Base-by-base conservation (phyloP, 257 asterid species). In the Capsicum baccatum region DNA sequence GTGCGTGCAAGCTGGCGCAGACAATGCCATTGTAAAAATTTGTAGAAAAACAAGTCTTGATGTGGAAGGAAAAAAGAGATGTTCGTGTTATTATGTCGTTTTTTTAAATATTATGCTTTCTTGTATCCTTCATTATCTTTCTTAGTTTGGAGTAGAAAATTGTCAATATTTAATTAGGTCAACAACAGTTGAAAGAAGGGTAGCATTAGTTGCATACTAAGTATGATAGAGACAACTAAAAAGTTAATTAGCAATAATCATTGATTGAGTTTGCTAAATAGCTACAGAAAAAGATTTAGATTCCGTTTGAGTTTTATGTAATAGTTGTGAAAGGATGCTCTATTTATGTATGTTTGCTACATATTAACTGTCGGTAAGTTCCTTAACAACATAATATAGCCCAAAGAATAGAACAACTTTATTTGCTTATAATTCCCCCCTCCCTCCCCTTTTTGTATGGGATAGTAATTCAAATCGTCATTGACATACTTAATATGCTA, bases 241-340 rank as follows among this genome's bases (percentile, higher is more conserved):
- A 44, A 47, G 6, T 52, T 76, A 50, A 21, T 76, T 76, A 52
- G 63, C 63, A 52, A 74, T 21, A 74, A 21, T 50, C 62, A 74
- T 60, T 74, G 81, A 50, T 76, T 76, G 62, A 76, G 80, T 73
- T 50, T 73, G 80, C 42, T 48, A 73, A 73, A 48, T 48, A 73
- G 60, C 59, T 73, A 52, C 47, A 33, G 62, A 76, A 76, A 52
- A 76, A 52, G 62, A 52, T 52, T 76, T 76, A 52, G 62, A 50
- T 76, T 76, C 47, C 81, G 52, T 52, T 52, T 21, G 63, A 76
- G 26, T 76, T 39, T 76, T 54, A 12, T 76, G 62, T 52, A 76
- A 12, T 76, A 21, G 48, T 52, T 76, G 63, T 76, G 81, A 54
- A 76, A 76, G 63, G 52, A 52, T 52, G 47, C 21, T 26, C 63